Base-by-base conservation (phyloP, 2,329 filamentous ascomycete genomes). In the Phialophora verrucosa region DNA sequence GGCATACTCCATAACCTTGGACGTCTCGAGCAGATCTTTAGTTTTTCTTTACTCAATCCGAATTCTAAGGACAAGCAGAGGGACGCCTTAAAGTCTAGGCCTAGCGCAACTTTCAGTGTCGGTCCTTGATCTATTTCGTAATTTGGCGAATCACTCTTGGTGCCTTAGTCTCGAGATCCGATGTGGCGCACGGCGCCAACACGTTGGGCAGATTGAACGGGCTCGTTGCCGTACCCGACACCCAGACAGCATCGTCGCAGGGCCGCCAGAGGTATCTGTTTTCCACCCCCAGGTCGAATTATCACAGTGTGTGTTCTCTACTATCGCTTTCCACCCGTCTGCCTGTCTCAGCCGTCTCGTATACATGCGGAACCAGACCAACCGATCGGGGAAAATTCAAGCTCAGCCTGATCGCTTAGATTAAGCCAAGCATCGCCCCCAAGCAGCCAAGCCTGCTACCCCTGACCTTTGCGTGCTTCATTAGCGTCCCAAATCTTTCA, bases 381-480 rank as follows among this genome's bases (percentile, higher is more conserved):
- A 29, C 14, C 4, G 20, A 11, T 4, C 49, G 49, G 49, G 49
- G 49, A 14, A 17, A 27, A 51, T 51, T 27, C 49, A 51, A 27
- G 23, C 20, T 51, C 49, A 51, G 49, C 23, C 49, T 51, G 49
- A 23, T 42, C 12, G 20, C 50, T 20, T 63, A 31, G n/a, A 50
- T 32, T 31, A 32, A 25, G 42, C 29, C 27, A 65, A 42, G 53
- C 53, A 47, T 49, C 56, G 49, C 57, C 57, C 63, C 63, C 62
- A 47, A 31, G 14, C 7, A n/a, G 62, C 62, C 62, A 64, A 64
- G 62, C 32, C 10, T 56, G n/a, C n/a, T 44, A 55, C 11, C 49
- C 50, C 60, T 55, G 55, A 38, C n/a, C 38, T n/a, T 31, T 20
- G 53, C 32, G 38, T 20, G 53, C 29, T 31, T 20, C 8, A 7